Conservation (phyloP, 179 eudicot species). For the Beta macrorhiza region DNA sequence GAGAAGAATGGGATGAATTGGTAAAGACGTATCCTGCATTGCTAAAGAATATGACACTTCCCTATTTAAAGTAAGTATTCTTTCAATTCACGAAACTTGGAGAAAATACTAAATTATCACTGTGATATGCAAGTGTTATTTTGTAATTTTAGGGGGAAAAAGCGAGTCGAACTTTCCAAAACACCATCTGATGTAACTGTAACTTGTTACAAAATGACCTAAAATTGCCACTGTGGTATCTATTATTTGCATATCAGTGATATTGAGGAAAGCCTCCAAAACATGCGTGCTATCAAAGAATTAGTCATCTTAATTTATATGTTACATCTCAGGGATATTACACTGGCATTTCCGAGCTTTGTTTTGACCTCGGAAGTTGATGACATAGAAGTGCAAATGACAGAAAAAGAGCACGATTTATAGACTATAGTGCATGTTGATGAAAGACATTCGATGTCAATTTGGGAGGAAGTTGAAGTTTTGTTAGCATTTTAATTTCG, state of each 20-base stretch:
- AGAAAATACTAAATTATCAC: too few species aligned
- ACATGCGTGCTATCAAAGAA: not conserved
- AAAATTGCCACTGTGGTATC: too few species aligned
- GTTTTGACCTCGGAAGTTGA: conserved; percentile 60
- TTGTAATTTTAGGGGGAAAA: too few species aligned
- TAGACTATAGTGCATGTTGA: not conserved
- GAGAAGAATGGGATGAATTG: conserved; percentile 82
- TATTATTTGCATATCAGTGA: too few species aligned
- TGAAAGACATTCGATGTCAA: not conserved
- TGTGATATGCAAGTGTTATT: too few species aligned
- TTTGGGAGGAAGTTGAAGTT: not conserved
- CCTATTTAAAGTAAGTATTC: conserved; percentile 71
- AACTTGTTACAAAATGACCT: too few species aligned
- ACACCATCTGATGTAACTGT: too few species aligned
- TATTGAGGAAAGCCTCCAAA: too few species aligned
- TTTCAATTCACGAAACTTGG: not conserved
- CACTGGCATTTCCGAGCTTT: conserved; percentile 89
- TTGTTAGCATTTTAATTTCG: not conserved
- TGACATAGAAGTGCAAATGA: conserved; percentile 41
- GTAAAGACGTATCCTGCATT: conserved; percentile 74
- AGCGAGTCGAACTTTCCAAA: too few species aligned
- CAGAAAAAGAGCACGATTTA: not conserved
- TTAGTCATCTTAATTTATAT: conserved; percentile 2
- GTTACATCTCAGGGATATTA: conserved; percentile 60
- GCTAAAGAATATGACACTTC: conserved; percentile 94